Evolutionary conservation across 257 asterid species (phyloP).

Genomic region (Ligustrum vulgare): DNA sequence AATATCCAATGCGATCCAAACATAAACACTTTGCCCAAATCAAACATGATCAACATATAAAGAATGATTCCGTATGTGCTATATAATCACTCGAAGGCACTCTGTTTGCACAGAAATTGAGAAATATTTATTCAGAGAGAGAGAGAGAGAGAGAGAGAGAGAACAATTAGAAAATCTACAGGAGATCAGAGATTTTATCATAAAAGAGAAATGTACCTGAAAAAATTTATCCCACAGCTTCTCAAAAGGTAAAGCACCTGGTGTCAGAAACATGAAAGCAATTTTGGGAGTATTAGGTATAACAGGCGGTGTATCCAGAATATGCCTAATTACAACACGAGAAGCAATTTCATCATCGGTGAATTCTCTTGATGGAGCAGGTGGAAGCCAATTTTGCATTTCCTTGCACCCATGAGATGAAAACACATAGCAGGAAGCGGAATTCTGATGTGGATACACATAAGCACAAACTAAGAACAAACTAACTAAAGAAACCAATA

Average conservation of each 20-base stretch:
- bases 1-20: neutral
- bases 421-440: conserved; percentile 82
- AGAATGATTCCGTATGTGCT: neutral
- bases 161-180: neutral
- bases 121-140: neutral
- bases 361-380: conserved; percentile 70
- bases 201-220: conserved; percentile 53
- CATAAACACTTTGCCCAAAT: neutral
- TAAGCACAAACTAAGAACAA: conserved; percentile 87
- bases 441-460: conserved; percentile 79
- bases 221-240: conserved; percentile 95
- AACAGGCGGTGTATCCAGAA: conserved; percentile 60
- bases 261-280: conserved; percentile 89
- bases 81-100: neutral
- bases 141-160: neutral
- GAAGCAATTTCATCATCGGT: conserved; percentile 83
- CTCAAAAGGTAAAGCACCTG: conserved; percentile 97
- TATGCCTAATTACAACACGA: conserved; percentile 82
- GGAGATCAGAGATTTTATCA: neutral
- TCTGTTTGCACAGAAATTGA: neutral
- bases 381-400: conserved; percentile 80
- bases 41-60: neutral
- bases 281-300: conserved; percentile 61
- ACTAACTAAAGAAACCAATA: conserved; percentile 82
- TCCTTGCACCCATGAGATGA: conserved; percentile 78